A percentile compares a stretch with the other conserved stretches of the same genome.
Evolutionary conservation across 2,329 filamentous ascomycete species (phyloP).

Genomic region (Akanthomyces muscarius): DNA sequence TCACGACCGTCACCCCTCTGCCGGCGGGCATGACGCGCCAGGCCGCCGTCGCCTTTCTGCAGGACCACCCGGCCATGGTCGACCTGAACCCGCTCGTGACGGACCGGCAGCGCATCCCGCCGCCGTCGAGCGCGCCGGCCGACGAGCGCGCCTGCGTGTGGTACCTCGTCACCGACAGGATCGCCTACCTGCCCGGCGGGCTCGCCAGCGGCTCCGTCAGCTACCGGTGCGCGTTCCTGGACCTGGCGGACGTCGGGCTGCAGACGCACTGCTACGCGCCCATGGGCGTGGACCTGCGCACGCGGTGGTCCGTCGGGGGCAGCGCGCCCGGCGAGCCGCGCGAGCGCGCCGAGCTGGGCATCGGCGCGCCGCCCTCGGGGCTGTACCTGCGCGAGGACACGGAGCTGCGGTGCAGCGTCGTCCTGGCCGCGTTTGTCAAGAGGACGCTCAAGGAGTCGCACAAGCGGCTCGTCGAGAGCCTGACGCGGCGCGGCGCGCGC

Average conservation of each 20-base stretch:
- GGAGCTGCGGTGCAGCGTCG: constrained; percentile 71
- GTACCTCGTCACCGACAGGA: constrained; percentile 76
- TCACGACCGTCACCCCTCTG: constrained; percentile 76
- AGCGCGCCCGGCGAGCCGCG: constrained; percentile 65
- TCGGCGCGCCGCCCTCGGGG: constrained; percentile 63
- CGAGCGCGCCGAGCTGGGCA: constrained; percentile 61
- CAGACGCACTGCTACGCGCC: constrained; percentile 84
- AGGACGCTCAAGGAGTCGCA: constrained; percentile 78
- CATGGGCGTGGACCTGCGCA: constrained; percentile 72
- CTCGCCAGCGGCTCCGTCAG: constrained; percentile 41
- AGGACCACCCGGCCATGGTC: constrained; percentile 79
- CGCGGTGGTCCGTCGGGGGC: constrained; percentile 73
- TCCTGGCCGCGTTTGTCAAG: constrained; percentile 74
- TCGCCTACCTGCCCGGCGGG: constrained; percentile 68
- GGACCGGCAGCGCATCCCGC: constrained; percentile 62
- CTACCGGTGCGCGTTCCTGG: constrained; percentile 78
- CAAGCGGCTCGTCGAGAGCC: constrained; percentile 61
- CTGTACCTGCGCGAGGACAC: constrained; percentile 84
- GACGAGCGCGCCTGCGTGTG: constrained; percentile 72
- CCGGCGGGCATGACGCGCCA: constrained; percentile 64
- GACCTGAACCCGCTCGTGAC: constrained; percentile 81
- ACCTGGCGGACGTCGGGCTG: constrained; percentile 62
- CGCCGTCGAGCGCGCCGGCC: constrained; percentile 60
- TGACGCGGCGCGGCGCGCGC: constrained; percentile 37
- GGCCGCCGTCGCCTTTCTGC: constrained; percentile 70